These are phyloP conservation scores for Arthroderma sp. DNA, from an alignment of 2,329 filamentous ascomycete genomes.

Conservation along the genomic window DNA sequence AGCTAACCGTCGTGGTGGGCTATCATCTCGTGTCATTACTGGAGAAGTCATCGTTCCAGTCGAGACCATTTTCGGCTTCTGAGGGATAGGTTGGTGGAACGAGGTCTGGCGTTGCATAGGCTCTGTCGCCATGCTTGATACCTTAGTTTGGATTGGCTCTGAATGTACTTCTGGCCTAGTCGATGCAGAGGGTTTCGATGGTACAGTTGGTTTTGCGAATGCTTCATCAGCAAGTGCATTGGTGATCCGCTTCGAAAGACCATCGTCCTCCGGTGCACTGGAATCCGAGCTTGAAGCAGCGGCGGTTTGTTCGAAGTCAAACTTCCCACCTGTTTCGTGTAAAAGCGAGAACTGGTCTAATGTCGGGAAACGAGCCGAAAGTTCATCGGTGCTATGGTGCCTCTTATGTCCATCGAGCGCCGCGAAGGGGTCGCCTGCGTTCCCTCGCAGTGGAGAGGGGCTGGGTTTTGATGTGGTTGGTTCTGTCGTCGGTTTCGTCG, in stretches of 20 bases:
- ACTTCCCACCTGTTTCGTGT: conserved; percentile 70
- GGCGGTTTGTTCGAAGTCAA: conserved; percentile 59
- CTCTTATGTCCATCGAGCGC: conserved; percentile 60
- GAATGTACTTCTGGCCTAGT: no score
- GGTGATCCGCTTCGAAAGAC: conserved; percentile 52
- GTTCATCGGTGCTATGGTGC: conserved; percentile 54
- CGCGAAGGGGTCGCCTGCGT: conserved; percentile 73
- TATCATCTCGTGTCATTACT: no score
- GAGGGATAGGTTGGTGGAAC: conserved; percentile 33
- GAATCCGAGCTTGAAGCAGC: conserved; percentile 24
- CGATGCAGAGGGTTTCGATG: conserved; percentile 10
- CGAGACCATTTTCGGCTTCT: conserved; percentile 45
- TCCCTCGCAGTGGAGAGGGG: conserved; percentile 56
- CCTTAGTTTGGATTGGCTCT: conserved; percentile 2
- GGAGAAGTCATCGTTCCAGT: conserved; percentile 69
- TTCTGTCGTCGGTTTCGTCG: conserved; percentile 40
- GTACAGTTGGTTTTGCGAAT: conserved; percentile 45
- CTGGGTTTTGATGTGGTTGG: conserved; percentile 42
- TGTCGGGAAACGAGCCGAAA: conserved; percentile 75
- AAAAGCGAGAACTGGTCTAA: conserved; percentile 86
- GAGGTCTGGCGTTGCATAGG: conserved; percentile 18
- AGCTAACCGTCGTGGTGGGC: conserved; percentile 23
- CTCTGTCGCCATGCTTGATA: conserved; percentile 16
- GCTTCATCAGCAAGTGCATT: conserved; percentile 74
- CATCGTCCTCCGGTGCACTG: conserved; percentile 32